Evolutionary conservation across 2,329 filamentous ascomycete species (phyloP).

Genomic region (Zasmidium angulare): DNA sequence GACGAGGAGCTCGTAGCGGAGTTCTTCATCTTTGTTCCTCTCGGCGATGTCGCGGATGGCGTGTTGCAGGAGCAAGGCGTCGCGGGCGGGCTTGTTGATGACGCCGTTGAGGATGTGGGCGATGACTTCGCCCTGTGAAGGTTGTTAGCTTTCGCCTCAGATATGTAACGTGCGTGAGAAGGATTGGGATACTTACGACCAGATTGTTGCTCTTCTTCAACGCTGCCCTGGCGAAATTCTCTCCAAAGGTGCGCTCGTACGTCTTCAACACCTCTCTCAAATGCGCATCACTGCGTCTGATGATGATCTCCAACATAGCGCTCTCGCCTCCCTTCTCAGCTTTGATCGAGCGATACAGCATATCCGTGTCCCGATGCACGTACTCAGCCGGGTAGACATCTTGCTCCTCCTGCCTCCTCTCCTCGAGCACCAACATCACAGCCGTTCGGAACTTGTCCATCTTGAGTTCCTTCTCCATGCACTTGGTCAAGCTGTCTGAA

Average conservation of each 20-base stretch:
- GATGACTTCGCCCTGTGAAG: constrained; percentile 78
- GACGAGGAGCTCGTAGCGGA: constrained; percentile 83
- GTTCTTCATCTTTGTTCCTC: constrained; percentile 40
- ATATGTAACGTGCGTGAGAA: constrained; percentile 10
- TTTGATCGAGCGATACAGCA: constrained; percentile 67
- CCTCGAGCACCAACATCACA: constrained; percentile 79
- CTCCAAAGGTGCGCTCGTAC: constrained; percentile 71
- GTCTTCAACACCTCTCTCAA: constrained; percentile 73
- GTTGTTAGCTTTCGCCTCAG: not conserved
- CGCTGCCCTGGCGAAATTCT: constrained; percentile 85
- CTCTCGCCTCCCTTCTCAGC: constrained; percentile 79
- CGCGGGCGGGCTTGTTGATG: constrained; percentile 91
- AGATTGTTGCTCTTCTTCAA: constrained; percentile 87
- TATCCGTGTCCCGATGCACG: constrained; percentile 64
- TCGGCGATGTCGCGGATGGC: constrained; percentile 63
- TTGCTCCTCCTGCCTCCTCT: constrained; percentile 76
- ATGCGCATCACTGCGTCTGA: constrained; percentile 77
- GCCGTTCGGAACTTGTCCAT: constrained; percentile 95
- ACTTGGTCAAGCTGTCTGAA: constrained; percentile 72
- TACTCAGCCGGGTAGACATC: constrained; percentile 62
- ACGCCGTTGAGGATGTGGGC: constrained; percentile 95
- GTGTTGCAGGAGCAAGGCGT: constrained; percentile 87
- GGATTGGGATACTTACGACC: constrained; percentile 71
- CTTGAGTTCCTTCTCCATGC: constrained; percentile 89
- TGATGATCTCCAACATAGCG: constrained; percentile 81